These are phyloP conservation scores for Cadophora malorum DNA, from an alignment of 2,329 filamentous ascomycete species.

Conservation along the genomic window DNA sequence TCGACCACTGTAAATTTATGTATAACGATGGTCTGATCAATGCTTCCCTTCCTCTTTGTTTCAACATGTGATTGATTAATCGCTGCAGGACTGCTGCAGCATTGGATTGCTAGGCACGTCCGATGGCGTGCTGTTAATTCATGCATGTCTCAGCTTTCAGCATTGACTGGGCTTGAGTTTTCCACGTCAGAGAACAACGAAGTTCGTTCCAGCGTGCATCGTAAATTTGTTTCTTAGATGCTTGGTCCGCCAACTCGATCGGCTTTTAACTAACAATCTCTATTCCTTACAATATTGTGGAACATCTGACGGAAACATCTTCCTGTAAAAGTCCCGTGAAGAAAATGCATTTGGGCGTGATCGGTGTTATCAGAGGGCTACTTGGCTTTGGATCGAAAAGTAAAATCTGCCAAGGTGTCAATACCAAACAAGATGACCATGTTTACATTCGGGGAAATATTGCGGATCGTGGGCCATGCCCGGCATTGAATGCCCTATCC, in stretches of 20 bases:
- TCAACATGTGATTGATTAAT: constrained; percentile 12
- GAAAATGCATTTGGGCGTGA: constrained; percentile 24
- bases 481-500: constrained; percentile 30
- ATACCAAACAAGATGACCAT: constrained; percentile 17
- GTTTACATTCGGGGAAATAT: constrained; percentile 25
- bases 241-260: background rate
- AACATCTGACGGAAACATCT: background rate
- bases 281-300: background rate
- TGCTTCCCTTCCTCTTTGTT: background rate
- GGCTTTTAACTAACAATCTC: background rate
- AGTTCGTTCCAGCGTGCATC: background rate
- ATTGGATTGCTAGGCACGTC: background rate
- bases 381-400: constrained; percentile 20
- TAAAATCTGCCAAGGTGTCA: background rate
- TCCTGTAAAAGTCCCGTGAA: background rate
- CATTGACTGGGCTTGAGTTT: constrained; percentile 10
- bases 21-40: background rate
- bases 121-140: constrained; percentile 6
- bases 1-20: background rate
- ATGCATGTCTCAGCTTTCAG: constrained; percentile 14
- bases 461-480: constrained; percentile 28
- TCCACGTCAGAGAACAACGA: constrained; percentile 13
- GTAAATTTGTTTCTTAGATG: constrained; percentile 5
- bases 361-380: constrained; percentile 22
- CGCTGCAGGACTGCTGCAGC: constrained; percentile 4